Evolutionary conservation across 2,329 filamentous ascomycete species (phyloP).

Genomic region (Colletotrichum navitas): DNA sequence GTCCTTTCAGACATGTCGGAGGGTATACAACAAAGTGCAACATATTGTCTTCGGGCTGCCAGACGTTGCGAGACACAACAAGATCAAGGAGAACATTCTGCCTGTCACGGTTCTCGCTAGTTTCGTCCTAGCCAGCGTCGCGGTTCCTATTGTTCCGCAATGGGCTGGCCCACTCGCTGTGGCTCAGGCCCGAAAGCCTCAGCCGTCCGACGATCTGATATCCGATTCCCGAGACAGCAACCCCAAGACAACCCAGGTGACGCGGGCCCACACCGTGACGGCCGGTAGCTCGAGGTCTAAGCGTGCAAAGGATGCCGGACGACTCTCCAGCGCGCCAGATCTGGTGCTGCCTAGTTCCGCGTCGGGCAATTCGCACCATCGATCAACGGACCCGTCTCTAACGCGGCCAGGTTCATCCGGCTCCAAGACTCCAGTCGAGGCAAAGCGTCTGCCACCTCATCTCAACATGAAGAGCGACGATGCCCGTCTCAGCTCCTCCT

Average conservation of each 20-base stretch:
- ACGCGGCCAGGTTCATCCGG: conserved; percentile 38
- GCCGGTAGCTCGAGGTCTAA: conserved; percentile 63
- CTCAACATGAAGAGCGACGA: conserved; percentile 68
- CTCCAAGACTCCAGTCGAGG: conserved; percentile 51
- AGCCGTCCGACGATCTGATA: conserved; percentile 71
- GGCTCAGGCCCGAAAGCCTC: conserved; percentile 83
- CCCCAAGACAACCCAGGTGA: conserved; percentile 67
- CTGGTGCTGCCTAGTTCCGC: conserved; percentile 45
- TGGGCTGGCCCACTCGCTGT: conserved; percentile 86
- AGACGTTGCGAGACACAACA: conserved; percentile 76
- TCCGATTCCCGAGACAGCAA: conserved; percentile 64
- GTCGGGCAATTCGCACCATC: conserved; percentile 27
- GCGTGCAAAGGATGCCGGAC: conserved; percentile 60
- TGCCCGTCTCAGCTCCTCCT: conserved; percentile 75
- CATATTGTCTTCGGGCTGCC: conserved; percentile 86
- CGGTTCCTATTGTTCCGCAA: conserved; percentile 79
- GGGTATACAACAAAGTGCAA: conserved; percentile 90
- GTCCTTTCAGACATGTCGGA: conserved; percentile 83
- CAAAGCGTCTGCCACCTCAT: conserved; percentile 59
- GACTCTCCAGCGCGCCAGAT: conserved; percentile 61
- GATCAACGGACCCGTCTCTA: conserved; percentile 24
- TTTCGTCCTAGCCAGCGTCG: conserved; percentile 82
- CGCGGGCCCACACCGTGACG: conserved; percentile 77
- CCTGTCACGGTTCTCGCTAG: conserved; percentile 86
- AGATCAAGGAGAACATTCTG: conserved; percentile 84